Evolutionary conservation across 352 stramenopile genomes (phyloP).

Genomic region (Elongisporangium senticosum): DNA sequence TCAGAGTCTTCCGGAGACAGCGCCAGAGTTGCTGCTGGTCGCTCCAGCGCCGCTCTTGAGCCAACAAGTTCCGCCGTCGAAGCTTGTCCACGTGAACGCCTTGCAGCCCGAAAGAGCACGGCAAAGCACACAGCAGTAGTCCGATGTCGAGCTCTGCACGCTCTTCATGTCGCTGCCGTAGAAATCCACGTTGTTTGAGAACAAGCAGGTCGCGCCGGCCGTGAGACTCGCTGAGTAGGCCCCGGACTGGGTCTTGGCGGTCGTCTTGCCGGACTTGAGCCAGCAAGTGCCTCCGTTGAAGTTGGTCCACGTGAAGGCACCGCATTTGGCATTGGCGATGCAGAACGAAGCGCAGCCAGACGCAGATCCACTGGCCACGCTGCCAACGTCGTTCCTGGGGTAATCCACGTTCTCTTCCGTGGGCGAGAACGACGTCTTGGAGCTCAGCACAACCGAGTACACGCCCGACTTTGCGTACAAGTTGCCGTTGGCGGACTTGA

Average conservation of each 20-base stretch:
- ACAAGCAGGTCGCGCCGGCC: slow-evolving; percentile 11
- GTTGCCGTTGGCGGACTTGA: slow-evolving; percentile 1
- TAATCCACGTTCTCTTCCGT: slow-evolving; percentile 32
- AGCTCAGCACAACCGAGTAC: slow-evolving; percentile 15
- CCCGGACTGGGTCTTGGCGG: slow-evolving; percentile 5
- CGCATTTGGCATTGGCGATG: slow-evolving; percentile 23
- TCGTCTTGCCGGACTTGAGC: slow-evolving; percentile 39
- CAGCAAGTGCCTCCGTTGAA: slow-evolving; percentile 48
- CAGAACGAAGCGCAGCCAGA: slow-evolving; percentile 26
- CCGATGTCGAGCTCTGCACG: slow-evolving; percentile 11
- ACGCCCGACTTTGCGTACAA: background rate
- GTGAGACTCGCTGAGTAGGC: slow-evolving; percentile 10
- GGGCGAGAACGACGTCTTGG: slow-evolving; percentile 13
- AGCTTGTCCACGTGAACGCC: slow-evolving; percentile 49
- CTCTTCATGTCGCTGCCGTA: slow-evolving; percentile 25
- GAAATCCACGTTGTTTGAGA: slow-evolving; percentile 29
- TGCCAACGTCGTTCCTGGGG: slow-evolving; percentile 17
- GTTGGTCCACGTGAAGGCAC: slow-evolving; percentile 44
- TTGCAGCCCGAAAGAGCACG: slow-evolving; percentile 17
- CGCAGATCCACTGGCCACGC: slow-evolving; percentile 10
- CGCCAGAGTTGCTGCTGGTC: slow-evolving; percentile 9
- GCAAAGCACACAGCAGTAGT: slow-evolving; percentile 25
- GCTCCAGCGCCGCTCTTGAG: slow-evolving; percentile 33
- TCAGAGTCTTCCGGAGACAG: slow-evolving; percentile 23
- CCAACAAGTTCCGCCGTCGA: slow-evolving; percentile 48